These are phyloP conservation scores for Alternaria tenuissima DNA, from an alignment of 2,329 filamentous ascomycete genomes.

Conservation along the genomic window DNA sequence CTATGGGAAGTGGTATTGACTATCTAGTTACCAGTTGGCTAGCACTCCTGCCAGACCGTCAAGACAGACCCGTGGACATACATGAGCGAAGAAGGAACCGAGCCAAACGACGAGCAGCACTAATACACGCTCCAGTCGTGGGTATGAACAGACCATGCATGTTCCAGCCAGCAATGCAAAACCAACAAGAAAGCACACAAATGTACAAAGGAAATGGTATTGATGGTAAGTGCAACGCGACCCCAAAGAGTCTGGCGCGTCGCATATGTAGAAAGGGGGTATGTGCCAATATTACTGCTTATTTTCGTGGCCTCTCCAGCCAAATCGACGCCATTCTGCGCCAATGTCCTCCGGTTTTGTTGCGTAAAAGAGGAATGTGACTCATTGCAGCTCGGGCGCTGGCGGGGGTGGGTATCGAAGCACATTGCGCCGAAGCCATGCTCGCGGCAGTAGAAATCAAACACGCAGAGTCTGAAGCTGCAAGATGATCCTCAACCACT, in stretches of 20 bases:
- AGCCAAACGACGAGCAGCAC: constrained; percentile 17
- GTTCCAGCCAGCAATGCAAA: constrained; percentile 44
- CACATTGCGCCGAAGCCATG: constrained; percentile 10
- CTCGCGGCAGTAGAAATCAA: not conserved
- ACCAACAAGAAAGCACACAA: constrained; percentile 25
- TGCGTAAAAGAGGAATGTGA: constrained; percentile 14
- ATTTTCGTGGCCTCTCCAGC: constrained; percentile 23
- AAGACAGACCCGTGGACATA: constrained; percentile 8
- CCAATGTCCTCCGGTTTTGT: constrained; percentile 16
- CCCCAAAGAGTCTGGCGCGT: constrained; percentile 11
- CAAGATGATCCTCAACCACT: constrained; percentile 4
- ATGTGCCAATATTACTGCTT: constrained; percentile 45
- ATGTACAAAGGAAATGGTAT: constrained; percentile 45
- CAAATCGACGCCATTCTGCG: constrained; percentile 21
- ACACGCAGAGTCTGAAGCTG: constrained; percentile 6
- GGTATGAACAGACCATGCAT: constrained; percentile 19
- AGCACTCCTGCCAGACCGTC: constrained; percentile 11
- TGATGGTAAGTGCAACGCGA: constrained; percentile 25
- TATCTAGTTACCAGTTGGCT: constrained; percentile 12
- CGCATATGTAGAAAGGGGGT: constrained; percentile 28
- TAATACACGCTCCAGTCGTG: constrained; percentile 32
- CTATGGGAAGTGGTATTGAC: constrained; percentile 18
- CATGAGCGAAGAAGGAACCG: constrained; percentile 13
- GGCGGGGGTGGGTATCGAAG: constrained; percentile 4
- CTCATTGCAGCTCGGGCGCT: constrained; percentile 8